Conservation (phyloP, 73 alveolate genomes). For the Blepharisma japonicum region DNA sequence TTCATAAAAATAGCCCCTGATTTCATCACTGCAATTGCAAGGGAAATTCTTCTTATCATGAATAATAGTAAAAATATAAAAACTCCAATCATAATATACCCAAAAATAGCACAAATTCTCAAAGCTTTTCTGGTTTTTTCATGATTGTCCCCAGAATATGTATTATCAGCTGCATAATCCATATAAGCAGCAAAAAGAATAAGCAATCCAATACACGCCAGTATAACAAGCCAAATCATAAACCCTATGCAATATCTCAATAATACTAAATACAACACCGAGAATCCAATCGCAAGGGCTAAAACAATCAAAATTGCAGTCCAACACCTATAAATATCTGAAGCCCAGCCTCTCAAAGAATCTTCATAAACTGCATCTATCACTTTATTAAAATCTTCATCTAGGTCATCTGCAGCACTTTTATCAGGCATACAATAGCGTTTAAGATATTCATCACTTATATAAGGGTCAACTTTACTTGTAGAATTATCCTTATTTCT, state of each 20-base stretch:
- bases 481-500: not conserved
- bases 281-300: slow-evolving; percentile 4
- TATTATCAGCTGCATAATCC: slow-evolving; percentile 17
- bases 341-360: not conserved
- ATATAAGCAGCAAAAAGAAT: slow-evolving; percentile 45
- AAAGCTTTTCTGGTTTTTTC: slow-evolving; percentile 30
- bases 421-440: slow-evolving; percentile 20
- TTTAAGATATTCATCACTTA: not conserved
- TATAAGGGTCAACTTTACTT: not conserved
- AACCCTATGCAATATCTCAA: slow-evolving; percentile 23
- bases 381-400: not conserved
- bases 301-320: slow-evolving; percentile 26
- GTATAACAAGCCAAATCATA: slow-evolving; percentile 40
- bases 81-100: slow-evolving; percentile 53
- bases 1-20: slow-evolving; percentile 86
- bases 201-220: slow-evolving; percentile 53
- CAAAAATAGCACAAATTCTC: slow-evolving; percentile 30
- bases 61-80: slow-evolving; percentile 65
- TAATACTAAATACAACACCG: not conserved
- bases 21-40: slow-evolving; percentile 88
- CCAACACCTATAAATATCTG: slow-evolving; percentile 26
- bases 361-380: not conserved
- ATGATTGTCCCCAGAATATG: not conserved
- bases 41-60: slow-evolving; percentile 82
- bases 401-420: not conserved